Base-by-base conservation (phyloP, 768 basidiomycete species). In the Podaxis pistillaris region DNA sequence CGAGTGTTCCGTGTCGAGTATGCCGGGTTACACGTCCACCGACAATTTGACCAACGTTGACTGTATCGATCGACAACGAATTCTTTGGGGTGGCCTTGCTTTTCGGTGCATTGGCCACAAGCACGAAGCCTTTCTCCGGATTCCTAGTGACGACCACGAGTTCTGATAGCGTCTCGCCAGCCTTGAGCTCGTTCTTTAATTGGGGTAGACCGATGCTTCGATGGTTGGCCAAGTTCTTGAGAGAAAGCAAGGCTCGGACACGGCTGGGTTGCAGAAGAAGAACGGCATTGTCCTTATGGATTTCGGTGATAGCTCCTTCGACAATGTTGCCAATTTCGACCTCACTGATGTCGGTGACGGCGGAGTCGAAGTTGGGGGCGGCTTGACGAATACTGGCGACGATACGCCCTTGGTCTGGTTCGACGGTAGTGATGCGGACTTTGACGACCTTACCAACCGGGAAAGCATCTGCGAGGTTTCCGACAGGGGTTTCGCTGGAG, bases 71-170 rank as follows among this genome's bases (percentile, higher is more conserved):
- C 6, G 85, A 84, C 28, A 94, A 67, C 1, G 67, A 66, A 44
- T 80, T 24, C 67, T 86, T 88, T 4, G 80, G 63, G 4, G 82
- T 67, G 30, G 78, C 75, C 67, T 83, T 86, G 41, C 79, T 75
- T 71, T 88, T 87, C 1, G 88, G 88, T 65, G 83, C 83, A 68
- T 83, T 88, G 55, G 89, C 89, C 37, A 95, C 91, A 64, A 97
- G 88, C 64, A 97, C 90, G 65, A 98, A 82, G 8, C 87, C 86
- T 68, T 92, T 93, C 68, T 92, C 93, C 7, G 86, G 81, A 70
- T 93, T 94, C 66, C 92, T 90, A 8, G 92, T 90, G 24, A 95
- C 90, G n/a, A 98, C 91, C 6, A 92, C 86, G 19, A 99, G 80
- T 54, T 91, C 89, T 11, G 87, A 79, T 30, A 98, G 73, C 51